phyloP scores from a whole-genome alignment of 2,329 filamentous ascomycete genomes.

The Sclerotinia spermophila region DNA sequence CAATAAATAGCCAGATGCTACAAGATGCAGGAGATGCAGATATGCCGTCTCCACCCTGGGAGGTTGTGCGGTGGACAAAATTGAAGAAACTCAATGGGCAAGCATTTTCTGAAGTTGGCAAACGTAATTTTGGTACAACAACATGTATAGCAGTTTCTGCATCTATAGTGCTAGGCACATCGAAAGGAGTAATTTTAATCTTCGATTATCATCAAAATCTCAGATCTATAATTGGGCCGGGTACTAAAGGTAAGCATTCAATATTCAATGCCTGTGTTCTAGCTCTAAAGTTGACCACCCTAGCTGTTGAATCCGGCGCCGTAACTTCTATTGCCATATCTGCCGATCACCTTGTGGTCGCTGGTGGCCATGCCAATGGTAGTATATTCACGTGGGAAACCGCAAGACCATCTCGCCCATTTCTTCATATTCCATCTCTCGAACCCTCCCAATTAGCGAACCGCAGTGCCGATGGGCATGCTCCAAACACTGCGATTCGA shows the following conservation, averaged over 20 bases:
- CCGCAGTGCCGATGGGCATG: slow-evolving; percentile 75
- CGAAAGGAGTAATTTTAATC: slow-evolving; percentile 88
- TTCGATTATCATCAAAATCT: slow-evolving; percentile 97
- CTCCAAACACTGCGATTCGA: slow-evolving; percentile 71
- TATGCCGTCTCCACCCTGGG: slow-evolving; percentile 80
- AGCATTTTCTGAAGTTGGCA: slow-evolving; percentile 87
- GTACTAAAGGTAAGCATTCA: slow-evolving; percentile 69
- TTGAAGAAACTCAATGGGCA: slow-evolving; percentile 85
- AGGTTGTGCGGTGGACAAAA: slow-evolving; percentile 94
- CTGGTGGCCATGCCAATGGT: slow-evolving; percentile 83
- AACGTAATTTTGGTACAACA: slow-evolving; percentile 85
- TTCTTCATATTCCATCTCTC: slow-evolving; percentile 79
- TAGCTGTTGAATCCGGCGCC: slow-evolving; percentile 84
- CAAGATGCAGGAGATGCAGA: slow-evolving; percentile 63
- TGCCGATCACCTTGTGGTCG: slow-evolving; percentile 88
- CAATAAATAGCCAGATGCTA: slow-evolving; percentile 67
- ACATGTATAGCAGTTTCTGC: slow-evolving; percentile 88
- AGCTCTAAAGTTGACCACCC: background rate
- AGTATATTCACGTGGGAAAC: slow-evolving; percentile 98
- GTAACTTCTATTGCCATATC: slow-evolving; percentile 87
- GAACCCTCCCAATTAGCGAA: slow-evolving; percentile 61
- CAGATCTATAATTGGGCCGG: slow-evolving; percentile 88
- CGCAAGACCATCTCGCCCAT: slow-evolving; percentile 74
- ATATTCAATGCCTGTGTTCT: background rate
- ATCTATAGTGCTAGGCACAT: slow-evolving; percentile 84